phyloP scores from a whole-genome alignment of 441 rosid species.

The Flueggea neowawraea region DNA sequence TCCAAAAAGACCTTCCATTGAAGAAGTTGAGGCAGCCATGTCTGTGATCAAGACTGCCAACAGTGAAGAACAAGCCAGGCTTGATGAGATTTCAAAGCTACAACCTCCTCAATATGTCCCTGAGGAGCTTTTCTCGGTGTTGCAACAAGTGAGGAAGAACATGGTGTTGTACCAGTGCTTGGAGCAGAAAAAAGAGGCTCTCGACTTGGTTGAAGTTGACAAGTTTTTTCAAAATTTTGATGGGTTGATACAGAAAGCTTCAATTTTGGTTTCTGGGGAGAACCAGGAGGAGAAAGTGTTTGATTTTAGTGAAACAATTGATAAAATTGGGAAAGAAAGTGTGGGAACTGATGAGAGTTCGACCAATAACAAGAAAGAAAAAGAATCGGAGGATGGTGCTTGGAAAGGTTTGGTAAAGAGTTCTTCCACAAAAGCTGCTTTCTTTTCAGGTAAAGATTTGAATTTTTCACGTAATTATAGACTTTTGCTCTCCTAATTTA shows the following conservation, averaged over 20 bases:
- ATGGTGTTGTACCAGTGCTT: conserved; percentile 43
- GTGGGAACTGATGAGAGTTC: conserved; percentile 21
- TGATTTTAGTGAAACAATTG: conserved; percentile 19
- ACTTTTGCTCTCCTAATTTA: not conserved
- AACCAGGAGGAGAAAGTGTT: conserved; percentile 19
- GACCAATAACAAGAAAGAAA: conserved; percentile 23
- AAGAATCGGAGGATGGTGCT: conserved; percentile 21
- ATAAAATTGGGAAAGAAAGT: conserved; percentile 25
- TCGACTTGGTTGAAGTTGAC: conserved; percentile 44
- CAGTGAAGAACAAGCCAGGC: conserved; percentile 35
- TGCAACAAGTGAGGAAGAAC: conserved; percentile 35
- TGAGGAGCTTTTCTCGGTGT: conserved; percentile 37
- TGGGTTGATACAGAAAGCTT: conserved; percentile 50
- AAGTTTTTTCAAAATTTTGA: conserved; percentile 41
- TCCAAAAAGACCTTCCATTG: conserved; percentile 57
- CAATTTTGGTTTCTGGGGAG: conserved; percentile 46
- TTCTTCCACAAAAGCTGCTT: conserved; percentile 34
- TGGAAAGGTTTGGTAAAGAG: conserved; percentile 29
- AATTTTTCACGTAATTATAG: not conserved
- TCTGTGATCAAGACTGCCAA: conserved; percentile 39
- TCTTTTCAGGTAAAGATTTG: conserved; percentile 32
- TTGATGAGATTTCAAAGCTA: conserved; percentile 42
- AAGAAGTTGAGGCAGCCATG: conserved; percentile 58
- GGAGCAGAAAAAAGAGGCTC: conserved; percentile 55
- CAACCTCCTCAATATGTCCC: conserved; percentile 37